Evolutionary conservation across 257 asterid species (phyloP).

Genomic region (Ophiorrhiza pumila): DNA sequence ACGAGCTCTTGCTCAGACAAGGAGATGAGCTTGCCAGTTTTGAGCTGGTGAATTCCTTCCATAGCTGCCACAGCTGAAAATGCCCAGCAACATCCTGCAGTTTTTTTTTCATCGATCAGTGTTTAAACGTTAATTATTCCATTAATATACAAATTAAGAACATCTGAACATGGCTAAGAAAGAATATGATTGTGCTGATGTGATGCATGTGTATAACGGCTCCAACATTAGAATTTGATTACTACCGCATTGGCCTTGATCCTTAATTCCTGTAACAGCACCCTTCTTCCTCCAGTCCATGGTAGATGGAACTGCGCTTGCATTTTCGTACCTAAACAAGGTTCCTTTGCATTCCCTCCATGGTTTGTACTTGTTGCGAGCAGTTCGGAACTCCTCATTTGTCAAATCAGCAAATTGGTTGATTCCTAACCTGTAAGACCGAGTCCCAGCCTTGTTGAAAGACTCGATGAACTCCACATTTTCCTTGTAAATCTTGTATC

Average conservation of each 20-base stretch:
- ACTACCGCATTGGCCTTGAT: constrained; percentile 8
- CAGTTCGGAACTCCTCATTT: constrained; percentile 7
- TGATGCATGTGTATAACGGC: background rate
- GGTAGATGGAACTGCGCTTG: constrained; percentile 4
- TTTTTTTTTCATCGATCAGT: constrained; percentile 7
- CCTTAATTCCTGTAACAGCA: constrained; percentile 10
- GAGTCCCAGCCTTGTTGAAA: constrained; percentile 12
- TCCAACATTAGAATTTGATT: background rate
- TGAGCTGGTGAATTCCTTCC: constrained; percentile 8
- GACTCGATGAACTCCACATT: constrained; percentile 16
- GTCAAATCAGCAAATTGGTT: constrained; percentile 5
- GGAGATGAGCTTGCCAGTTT: constrained; percentile 10
- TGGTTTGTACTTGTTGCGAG: background rate
- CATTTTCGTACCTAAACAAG: background rate
- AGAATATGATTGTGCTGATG: constrained; percentile 16
- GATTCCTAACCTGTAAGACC: background rate
- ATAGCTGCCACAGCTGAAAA: constrained; percentile 13
- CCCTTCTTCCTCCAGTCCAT: constrained; percentile 16
- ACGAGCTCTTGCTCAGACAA: constrained; percentile 12
- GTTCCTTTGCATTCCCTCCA: background rate
- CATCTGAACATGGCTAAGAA: constrained; percentile 27
- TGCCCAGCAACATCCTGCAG: constrained; percentile 15
- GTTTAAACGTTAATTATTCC: background rate
- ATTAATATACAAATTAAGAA: no score
- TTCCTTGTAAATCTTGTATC: constrained; percentile 10